Evolutionary conservation across 331 rosid genomes (phyloP), one percentile per base, ranked within the genome.

Genomic region (Telfairia occidentalis): DNA sequence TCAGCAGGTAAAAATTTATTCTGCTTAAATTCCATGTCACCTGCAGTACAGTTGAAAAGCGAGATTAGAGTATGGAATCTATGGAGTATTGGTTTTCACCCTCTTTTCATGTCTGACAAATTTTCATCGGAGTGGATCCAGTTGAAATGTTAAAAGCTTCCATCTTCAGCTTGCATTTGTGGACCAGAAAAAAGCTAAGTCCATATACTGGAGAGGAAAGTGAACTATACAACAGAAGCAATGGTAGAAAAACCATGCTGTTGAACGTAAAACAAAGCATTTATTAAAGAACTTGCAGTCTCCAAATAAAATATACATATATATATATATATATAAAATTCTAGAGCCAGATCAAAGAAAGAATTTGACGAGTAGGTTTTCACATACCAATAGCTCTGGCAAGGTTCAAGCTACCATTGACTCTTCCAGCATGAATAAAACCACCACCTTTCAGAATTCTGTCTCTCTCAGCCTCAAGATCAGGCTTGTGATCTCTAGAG

Each of bases 1-100:
- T 94, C 97, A 74, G 83, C 87, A 2, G 97, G 84, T 80, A 94
- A 88, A 85, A 77, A 88, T 55, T 87, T 94, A 73, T 91, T 94
- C 87, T 88, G 97, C 83, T 94, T 91, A 83, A 91, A 94, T 81
- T 94, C 98, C 91, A 83, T 90, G 88, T 94, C 98, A 80, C 98
- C 98, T 94, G 87, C 83, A 75, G 75, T 54, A n/a, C n/a, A 79
- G 40, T 45, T 7, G 55, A 69, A 43, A 69, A 15, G 11, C 9
- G 21, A 26, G 21, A 42, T 69, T 26, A 42, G 37, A 42, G 1
- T 38, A 43, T 15, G 35, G 53, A 61, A 61, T 32, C 57, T n/a
- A 50, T 2, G 9, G 53, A 23, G 21, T 34, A 66, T 12, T 66
- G 73, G 4, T 21, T 37, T 66, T 40, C 73, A 60, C 73, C 73